Evolutionary conservation across 345 rosid genomes (phyloP), one percentile per base, ranked within the genome.

Genomic region (Camelina sativa): DNA sequence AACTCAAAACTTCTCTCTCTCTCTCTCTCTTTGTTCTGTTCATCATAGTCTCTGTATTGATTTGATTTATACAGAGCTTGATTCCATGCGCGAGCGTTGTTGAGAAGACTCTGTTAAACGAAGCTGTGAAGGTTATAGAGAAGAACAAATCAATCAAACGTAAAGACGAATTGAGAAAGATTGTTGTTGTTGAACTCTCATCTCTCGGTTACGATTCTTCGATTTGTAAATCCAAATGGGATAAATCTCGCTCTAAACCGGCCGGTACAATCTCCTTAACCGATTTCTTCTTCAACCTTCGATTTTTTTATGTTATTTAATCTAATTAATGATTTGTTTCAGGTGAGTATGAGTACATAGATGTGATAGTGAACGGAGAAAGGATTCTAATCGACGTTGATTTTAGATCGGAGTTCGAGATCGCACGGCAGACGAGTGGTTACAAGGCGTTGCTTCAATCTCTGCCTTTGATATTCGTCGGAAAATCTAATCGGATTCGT

Each of bases 141-240:
- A 91, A 87, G 82, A 89, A 88, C 75, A 91, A 86, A 77, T 80
- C 63, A 56, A 55, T 80, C 41, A 91, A 85, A 73, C 82, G 85
- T 11, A 93, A 88, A 82, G 90, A 82, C 40, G 94, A 84, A 67
- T 35, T 89, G 84, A 88, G 86, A 71, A 83, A 75, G 82, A 82
- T 87, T 50, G 76, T 88, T 6, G 64, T 82, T 63, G 90, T 80
- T 52, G 89, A 85, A 69, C 75, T 93, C 62, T 61, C 76, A 13
- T 79, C 86, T 40, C 85, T 86, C 48, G 90, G 92, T 67, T 88
- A 93, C 70, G 79, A 89, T 67, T 83, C 91, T 19, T 84, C 91
- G 12, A 84, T 93, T 60, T 93, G 98, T 85, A 88, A 82, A 82
- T 93, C 98, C 11, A 89, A 88, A 84, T 93, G 98, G 98, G 97